A percentile compares a stretch with the other conserved stretches of the same genome.
Evolutionary conservation across 1,284 basidiomycete genomes (phyloP).

Genomic region (Puccinia horiana): DNA sequence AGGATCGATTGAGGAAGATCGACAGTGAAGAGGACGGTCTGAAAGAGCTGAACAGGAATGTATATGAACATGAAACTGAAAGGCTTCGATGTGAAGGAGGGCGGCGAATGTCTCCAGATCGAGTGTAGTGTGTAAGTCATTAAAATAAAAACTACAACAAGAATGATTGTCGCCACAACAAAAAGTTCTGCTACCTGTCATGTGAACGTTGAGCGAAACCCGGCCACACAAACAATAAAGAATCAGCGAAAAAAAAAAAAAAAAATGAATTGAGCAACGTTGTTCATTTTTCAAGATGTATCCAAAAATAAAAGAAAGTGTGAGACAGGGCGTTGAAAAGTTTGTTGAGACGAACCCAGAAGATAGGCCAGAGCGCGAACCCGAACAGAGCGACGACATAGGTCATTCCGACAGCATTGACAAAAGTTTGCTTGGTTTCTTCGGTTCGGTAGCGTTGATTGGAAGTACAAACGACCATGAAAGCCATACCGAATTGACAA

Average conservation of each 20-base stretch:
- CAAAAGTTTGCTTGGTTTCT: conserved; percentile 48
- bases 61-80: conserved; percentile 63
- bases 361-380: conserved; percentile 49
- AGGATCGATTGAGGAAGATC: conserved; percentile 62
- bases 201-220: not conserved
- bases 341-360: conserved; percentile 33
- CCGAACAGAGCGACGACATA: conserved; percentile 43
- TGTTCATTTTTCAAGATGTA: not conserved
- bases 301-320: not conserved
- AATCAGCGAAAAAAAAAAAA: not conserved
- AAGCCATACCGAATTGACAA: conserved; percentile 37
- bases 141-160: conserved; percentile 29
- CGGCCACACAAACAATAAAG: not conserved
- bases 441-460: conserved; percentile 48
- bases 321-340: not conserved
- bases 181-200: conserved; percentile 39
- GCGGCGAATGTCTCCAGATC: conserved; percentile 32
- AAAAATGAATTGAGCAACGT: not conserved
- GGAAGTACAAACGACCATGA: conserved; percentile 46
- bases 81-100: conserved; percentile 58
- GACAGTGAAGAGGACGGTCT: conserved; percentile 61
- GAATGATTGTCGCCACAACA: conserved; percentile 8
- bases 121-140: conserved; percentile 43
- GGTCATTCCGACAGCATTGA: conserved; percentile 42
- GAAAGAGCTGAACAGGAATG: conserved; percentile 62